Conservation (phyloP, 345 rosid genomes). For the Diplotaxis tenuifolia region DNA sequence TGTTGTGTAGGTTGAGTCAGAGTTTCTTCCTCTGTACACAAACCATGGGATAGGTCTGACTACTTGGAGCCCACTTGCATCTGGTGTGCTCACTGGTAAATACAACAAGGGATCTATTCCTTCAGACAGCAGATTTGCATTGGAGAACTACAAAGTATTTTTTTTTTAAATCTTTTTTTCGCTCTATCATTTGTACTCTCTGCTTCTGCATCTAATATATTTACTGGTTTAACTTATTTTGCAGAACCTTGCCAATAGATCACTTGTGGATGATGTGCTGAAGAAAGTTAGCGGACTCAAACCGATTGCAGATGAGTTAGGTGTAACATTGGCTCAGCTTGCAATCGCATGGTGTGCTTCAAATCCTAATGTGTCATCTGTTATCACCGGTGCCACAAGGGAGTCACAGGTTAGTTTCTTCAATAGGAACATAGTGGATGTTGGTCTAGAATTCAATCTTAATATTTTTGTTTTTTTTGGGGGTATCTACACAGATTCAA, state of each 20-base stretch:
- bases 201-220: slow-evolving; percentile 6
- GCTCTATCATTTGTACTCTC: not conserved
- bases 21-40: slow-evolving; percentile 75
- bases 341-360: slow-evolving; percentile 99
- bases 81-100: slow-evolving; percentile 97
- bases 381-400: slow-evolving; percentile 95
- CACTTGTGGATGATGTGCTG: slow-evolving; percentile 88
- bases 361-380: slow-evolving; percentile 93
- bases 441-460: not conserved
- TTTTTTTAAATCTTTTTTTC: not conserved
- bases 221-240: slow-evolving; percentile 1
- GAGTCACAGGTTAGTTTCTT: slow-evolving; percentile 79
- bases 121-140: slow-evolving; percentile 84
- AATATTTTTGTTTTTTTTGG: not conserved
- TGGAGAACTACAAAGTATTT: slow-evolving; percentile 87
- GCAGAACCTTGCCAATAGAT: slow-evolving; percentile 88
- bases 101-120: slow-evolving; percentile 86
- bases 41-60: slow-evolving; percentile 93
- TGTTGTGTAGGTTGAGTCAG: slow-evolving; percentile 75
- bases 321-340: slow-evolving; percentile 89
- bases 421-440: not conserved
- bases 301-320: slow-evolving; percentile 97
- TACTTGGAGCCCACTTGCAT: slow-evolving; percentile 98
- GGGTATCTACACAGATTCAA: slow-evolving; percentile 55
- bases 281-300: slow-evolving; percentile 87